Evolutionary conservation across 805 yeast species (phyloP), one percentile per base, ranked within the genome.

Genomic region (Teunomyces atbi): DNA sequence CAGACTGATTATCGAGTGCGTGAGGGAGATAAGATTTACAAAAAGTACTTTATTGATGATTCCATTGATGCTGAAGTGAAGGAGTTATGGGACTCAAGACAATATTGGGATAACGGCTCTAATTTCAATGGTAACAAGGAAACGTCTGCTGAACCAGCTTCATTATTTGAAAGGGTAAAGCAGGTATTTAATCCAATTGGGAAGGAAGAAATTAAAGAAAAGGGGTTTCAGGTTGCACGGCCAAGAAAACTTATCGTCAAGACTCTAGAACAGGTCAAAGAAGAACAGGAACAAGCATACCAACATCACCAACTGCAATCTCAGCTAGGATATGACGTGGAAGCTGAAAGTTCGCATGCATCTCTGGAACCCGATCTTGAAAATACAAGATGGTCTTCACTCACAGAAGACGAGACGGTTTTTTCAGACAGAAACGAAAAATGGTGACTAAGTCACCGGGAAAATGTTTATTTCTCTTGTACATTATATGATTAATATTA

Each of bases 1-100:
- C 46, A 53, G 15, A 73, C 63, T 8, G 83, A 83, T 57, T 82
- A 82, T 59, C 76, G 83, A 0, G 76, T 77, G 1, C 66, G 88
- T 48, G 88, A 83, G 56, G 83, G 80, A 1, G 88, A 83, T 57
- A 53, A 71, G 27, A 79, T 79, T 47, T 76, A 67, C 54, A 65
- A 69, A 36, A 71, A 71, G 40, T 70, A 63, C 50, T 65, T 68
- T 38, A 56, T 58, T 15, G 65, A 74, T 45, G 65, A 65, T 16
- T 64, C 64, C 12, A 76, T 78, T 26, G 83, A 78, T 55, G 77
- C 78, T 0, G 83, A 78, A 50, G 73, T 79, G 41, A 71, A 69
- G 51, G 68, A 67, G 13, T 62, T 79, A 33, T 79, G 84, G 84
- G 78, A 73, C 26, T 66, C 73, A 3, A 67, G 83, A 64, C 62